Percentiles rank a stretch among this genome's conserved stretches.
Conservation (phyloP, 73 alveolate species). For the Tetrahymena thermophila region DNA sequence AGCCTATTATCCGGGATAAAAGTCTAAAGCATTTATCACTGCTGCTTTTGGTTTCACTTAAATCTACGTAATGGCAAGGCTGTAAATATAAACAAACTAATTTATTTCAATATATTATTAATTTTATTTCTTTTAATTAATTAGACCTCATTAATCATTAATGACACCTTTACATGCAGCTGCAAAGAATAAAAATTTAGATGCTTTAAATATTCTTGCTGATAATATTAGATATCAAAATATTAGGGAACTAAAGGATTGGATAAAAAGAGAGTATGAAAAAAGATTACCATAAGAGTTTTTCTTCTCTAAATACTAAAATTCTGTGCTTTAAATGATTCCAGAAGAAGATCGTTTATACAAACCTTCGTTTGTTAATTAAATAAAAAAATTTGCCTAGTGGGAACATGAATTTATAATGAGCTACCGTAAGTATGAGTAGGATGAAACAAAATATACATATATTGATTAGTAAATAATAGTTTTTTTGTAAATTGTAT, state of each 20-base stretch:
- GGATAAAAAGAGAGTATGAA: not conserved
- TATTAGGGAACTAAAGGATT: not conserved
- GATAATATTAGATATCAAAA: not conserved
- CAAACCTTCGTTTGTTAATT: not conserved
- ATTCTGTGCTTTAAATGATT: not conserved
- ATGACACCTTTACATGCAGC: not conserved
- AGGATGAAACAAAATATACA: not conserved
- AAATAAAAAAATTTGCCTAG: not conserved
- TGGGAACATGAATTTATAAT: not conserved
- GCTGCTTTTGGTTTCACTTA: not conserved
- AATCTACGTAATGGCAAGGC: not conserved
- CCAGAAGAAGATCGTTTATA: not conserved
- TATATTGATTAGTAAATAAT: not conserved
- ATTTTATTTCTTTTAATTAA: not conserved
- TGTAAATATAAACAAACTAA: not conserved
- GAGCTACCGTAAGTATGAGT: not conserved
- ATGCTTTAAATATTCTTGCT: not conserved
- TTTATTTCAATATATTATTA: not conserved
- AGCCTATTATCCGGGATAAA: not conserved
- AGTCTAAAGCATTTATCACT: not conserved
- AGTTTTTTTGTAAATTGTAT: not conserved
- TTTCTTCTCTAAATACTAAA: not conserved
- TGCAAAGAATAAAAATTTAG: not conserved
- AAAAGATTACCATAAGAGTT: not conserved
- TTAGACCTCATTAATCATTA: not conserved